phyloP scores from a whole-genome alignment of 176 grass and related monocot species.

The Ensete ventricosum region DNA sequence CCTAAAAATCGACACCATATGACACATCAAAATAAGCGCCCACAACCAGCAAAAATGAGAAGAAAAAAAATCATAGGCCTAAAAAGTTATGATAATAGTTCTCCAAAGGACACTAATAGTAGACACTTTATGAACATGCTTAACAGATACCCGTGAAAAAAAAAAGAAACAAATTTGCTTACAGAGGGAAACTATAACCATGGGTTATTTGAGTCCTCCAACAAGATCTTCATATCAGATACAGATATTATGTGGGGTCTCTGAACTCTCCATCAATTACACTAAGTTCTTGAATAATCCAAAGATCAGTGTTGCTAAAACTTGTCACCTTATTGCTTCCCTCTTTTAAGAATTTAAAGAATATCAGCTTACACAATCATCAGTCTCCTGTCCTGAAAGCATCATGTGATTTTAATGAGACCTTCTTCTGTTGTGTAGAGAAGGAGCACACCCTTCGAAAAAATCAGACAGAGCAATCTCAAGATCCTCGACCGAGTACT shows the following conservation, averaged over 20 bases:
- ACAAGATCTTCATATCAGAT: conserved; percentile 3
- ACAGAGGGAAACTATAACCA: conserved; percentile 10
- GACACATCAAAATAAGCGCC: background rate
- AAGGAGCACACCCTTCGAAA: conserved; percentile 5
- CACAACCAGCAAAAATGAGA: background rate
- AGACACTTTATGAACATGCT: conserved; percentile 11
- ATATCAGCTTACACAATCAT: conserved; percentile 4
- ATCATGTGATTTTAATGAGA: background rate
- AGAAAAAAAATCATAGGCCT: background rate
- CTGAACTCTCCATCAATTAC: background rate
- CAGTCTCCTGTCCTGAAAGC: background rate
- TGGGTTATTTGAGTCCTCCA: background rate
- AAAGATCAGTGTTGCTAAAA: background rate
- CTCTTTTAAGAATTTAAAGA: conserved; percentile 6
- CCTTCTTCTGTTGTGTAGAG: conserved; percentile 13
- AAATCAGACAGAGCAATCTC: conserved; percentile 15
- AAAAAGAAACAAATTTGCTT: conserved; percentile 9
- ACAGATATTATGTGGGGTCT: conserved; percentile 1
- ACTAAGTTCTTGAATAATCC: background rate
- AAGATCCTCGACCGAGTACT: conserved; percentile 59
- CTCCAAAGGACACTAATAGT: background rate
- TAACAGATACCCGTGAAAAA: background rate
- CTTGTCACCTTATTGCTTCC: background rate
- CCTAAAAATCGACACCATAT: background rate
- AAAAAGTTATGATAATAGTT: conserved; percentile 1